Conservation (phyloP, 495 filamentous ascomycete species). For the Lasiosphaeria hispida region DNA sequence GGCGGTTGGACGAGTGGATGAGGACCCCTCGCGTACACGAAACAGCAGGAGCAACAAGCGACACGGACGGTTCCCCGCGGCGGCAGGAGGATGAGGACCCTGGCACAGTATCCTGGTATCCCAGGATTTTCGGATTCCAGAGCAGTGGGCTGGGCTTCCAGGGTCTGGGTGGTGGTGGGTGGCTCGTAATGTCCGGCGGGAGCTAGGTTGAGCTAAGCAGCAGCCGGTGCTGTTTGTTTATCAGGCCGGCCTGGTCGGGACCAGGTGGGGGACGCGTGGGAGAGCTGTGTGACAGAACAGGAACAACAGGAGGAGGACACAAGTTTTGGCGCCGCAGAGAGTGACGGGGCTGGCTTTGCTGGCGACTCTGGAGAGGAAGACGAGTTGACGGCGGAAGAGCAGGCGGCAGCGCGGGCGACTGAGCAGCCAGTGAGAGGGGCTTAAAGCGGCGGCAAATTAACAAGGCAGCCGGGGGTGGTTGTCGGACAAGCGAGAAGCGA, state of each 20-base stretch:
- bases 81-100: constrained; percentile 20
- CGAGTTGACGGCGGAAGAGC: background rate
- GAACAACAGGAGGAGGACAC: constrained; percentile 2
- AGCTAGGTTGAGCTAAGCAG: constrained; percentile 10
- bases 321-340: background rate
- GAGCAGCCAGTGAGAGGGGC: constrained; percentile 25
- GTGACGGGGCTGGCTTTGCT: no score
- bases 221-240: constrained; percentile 23
- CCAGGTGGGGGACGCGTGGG: constrained; percentile 21
- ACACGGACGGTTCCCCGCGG: constrained; percentile 15
- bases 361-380: no score
- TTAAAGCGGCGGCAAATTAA: constrained; percentile 35
- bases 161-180: constrained; percentile 15
- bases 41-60: constrained; percentile 14
- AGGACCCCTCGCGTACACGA: constrained; percentile 18
- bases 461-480: constrained; percentile 17
- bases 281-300: background rate
- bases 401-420: constrained; percentile 7
- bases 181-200: constrained; percentile 13
- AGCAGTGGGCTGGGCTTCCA: constrained; percentile 26
- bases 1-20: constrained; percentile 14
- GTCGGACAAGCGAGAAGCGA: constrained; percentile 32
- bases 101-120: constrained; percentile 25
- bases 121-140: constrained; percentile 27
- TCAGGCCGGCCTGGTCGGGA: constrained; percentile 18